Conservation (phyloP, 345 rosid species). For the Aquilaria yunnanensis region DNA sequence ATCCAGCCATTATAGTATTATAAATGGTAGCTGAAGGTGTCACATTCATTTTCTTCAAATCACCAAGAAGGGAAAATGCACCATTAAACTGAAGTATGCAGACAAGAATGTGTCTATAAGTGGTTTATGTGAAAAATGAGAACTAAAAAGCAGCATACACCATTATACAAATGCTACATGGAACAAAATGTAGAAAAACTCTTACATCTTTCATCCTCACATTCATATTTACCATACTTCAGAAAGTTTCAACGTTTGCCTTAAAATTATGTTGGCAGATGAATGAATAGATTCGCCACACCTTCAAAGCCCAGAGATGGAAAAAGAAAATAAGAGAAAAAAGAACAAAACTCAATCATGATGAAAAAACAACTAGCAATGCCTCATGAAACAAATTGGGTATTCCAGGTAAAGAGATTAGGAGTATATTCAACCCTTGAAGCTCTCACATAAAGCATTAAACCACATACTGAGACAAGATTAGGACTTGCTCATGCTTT, state of each 20-base stretch:
- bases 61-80: constrained; percentile 65
- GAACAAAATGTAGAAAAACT: constrained; percentile 6
- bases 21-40: constrained; percentile 57
- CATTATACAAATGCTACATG: constrained; percentile 3
- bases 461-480: too few species aligned
- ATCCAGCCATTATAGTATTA: constrained; percentile 72
- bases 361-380: too few species aligned
- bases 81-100: constrained; percentile 50
- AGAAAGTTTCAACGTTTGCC: constrained; percentile 65
- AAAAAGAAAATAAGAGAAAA: too few species aligned
- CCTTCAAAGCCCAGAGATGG: constrained; percentile 32
- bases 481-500: too few species aligned
- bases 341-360: too few species aligned
- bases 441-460: too few species aligned
- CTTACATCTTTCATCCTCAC: constrained; percentile 82
- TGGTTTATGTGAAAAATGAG: not conserved
- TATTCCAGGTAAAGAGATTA: too few species aligned
- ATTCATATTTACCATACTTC: constrained; percentile 56
- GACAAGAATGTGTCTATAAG: constrained; percentile 1
- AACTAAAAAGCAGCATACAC: constrained; percentile 5
- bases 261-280: constrained; percentile 42
- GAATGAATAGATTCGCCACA: constrained; percentile 49
- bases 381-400: too few species aligned
- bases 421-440: too few species aligned
- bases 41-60: constrained; percentile 51